These are phyloP conservation scores for Syncephalastrum monosporum DNA, from an alignment of 371 early-diverging fungal genomes.

Conservation along the genomic window DNA sequence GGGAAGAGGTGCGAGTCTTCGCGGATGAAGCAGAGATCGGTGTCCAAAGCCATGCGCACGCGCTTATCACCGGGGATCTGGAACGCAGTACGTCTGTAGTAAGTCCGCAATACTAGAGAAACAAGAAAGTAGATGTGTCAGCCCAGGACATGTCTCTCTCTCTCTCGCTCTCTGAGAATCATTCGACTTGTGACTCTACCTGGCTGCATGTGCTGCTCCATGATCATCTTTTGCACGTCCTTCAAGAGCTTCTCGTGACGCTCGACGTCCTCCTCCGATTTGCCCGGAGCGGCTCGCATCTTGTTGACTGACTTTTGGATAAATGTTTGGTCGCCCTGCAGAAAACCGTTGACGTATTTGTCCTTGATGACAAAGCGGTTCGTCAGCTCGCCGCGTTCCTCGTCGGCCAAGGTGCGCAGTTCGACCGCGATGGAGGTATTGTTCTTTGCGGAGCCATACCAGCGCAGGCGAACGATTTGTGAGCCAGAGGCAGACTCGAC, in stretches of 20 bases:
- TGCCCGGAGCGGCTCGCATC: slow-evolving; percentile 71
- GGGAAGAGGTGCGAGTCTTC: slow-evolving; percentile 80
- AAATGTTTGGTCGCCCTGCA: slow-evolving; percentile 75
- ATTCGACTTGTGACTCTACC: slow-evolving; percentile 33
- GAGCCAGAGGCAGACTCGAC: slow-evolving; percentile 92
- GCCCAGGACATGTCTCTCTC: background rate
- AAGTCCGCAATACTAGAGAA: slow-evolving; percentile 79
- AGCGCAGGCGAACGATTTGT: slow-evolving; percentile 86
- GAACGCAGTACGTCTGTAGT: slow-evolving; percentile 99
- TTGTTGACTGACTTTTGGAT: slow-evolving; percentile 77
- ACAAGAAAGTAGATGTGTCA: background rate
- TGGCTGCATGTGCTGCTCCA: slow-evolving; percentile 79
- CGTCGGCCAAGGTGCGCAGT: slow-evolving; percentile 97
- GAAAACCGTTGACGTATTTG: slow-evolving; percentile 85
- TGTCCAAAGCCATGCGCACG: slow-evolving; percentile 98
- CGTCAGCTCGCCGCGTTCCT: slow-evolving; percentile 97
- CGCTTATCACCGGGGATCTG: slow-evolving; percentile 98
- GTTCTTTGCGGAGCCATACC: slow-evolving; percentile 84
- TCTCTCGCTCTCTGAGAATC: too few species aligned
- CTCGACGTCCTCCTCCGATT: slow-evolving; percentile 78
- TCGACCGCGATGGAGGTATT: slow-evolving; percentile 86
- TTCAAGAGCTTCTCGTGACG: slow-evolving; percentile 71
- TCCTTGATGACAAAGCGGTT: slow-evolving; percentile 95
- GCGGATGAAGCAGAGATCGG: slow-evolving; percentile 96
- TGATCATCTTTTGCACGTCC: slow-evolving; percentile 83